Base-by-base conservation (phyloP, 2,329 filamentous ascomycete genomes). In the Cytospora schulzeri region DNA sequence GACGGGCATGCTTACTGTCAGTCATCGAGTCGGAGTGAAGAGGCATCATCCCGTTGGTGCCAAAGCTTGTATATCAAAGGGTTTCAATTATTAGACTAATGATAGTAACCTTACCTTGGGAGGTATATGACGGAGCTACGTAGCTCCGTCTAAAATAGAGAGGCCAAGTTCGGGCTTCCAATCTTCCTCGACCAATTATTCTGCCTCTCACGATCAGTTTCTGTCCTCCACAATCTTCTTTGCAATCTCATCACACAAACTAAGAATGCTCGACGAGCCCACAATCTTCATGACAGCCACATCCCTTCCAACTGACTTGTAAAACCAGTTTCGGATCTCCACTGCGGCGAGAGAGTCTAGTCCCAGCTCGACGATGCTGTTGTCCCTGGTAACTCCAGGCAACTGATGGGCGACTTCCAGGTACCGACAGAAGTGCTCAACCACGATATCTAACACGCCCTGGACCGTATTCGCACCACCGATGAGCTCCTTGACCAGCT, bases 281-380 rank as follows among this genome's bases (percentile, higher is more conserved):
- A 82, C 66, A 9, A 84, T 75, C 68, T 80, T 80, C 68, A 84
- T 75, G 0, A 83, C 77, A 0, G 79, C 76, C 9, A 84, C 74
- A 54, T 83, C 78, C 2, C 75, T 71, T 0, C 76, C 71, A 0
- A 80, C 56, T 19, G 75, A 71, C 67, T 79, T 79, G 61, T 76
- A 72, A 60, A 83, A 78, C 82, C 82, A 84, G 1, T 75, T 69
- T 1, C 80, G 76, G 2, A 82, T 76, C 75, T 77, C 74, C 3
- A 76, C 76, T 0, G 78, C 78, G 0, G 75, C 73, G 2, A 81
- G 72, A 9, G 78, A 79, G 68, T 81, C 78, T 5, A 79, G 71
- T 3, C 79, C 79, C 1, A 80, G 68, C 35, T 79, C 77, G 2
- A 67, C 64, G 11, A 79, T 64, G 59, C 71, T 76, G 58, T 72